These are phyloP conservation scores for Stramenopiles sp. DNA, from an alignment of 352 stramenopile species.

Conservation along the genomic window DNA sequence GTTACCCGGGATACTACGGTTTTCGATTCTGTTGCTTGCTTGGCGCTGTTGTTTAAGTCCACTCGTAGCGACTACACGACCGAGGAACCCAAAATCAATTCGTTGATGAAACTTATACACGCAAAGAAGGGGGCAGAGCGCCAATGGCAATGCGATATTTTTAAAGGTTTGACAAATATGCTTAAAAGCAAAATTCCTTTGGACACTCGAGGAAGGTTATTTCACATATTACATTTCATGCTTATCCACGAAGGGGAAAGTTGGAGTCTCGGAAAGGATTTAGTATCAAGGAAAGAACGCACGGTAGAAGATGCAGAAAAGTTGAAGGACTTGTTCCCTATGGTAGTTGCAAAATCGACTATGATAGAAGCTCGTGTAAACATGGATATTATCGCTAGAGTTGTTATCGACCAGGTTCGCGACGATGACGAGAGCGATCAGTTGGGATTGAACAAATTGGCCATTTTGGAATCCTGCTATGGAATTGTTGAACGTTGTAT, in stretches of 20 bases:
- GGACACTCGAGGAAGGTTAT: background rate
- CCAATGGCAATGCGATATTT: background rate
- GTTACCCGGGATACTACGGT: background rate
- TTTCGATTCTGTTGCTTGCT: background rate
- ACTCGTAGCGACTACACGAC: no score
- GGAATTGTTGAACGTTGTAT: background rate
- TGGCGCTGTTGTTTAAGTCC: background rate
- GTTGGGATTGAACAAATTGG: background rate
- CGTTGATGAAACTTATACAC: background rate
- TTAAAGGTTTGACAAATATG: background rate
- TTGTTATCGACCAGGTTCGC: background rate
- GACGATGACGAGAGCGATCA: background rate
- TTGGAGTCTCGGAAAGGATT: no score
- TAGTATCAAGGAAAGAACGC: no score
- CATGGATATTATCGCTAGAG: background rate
- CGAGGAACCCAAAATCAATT: background rate
- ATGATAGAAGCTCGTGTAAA: background rate
- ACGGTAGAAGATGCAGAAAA: no score
- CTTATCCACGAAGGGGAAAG: no score
- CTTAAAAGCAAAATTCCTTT: background rate
- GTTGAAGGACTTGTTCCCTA: no score
- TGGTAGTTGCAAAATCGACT: background rate
- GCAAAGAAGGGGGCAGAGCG: background rate
- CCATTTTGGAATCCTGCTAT: background rate
- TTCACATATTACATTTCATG: background rate